Evolutionary conservation across 2,329 filamentous ascomycete species (phyloP).

Genomic region (Waltergamsia citrina): DNA sequence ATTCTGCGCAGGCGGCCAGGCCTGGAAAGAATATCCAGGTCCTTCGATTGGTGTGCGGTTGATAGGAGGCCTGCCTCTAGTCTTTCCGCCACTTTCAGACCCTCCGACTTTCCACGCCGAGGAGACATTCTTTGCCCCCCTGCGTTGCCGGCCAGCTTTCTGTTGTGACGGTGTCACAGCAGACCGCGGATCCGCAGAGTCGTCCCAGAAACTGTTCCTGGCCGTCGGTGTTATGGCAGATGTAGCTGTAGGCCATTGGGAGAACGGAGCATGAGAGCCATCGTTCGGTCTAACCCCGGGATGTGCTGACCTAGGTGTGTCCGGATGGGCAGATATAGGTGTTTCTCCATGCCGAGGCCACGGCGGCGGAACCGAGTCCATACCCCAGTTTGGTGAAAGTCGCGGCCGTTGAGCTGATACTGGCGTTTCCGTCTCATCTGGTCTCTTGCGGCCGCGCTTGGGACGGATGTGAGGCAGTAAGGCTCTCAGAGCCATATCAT

Average conservation of each 20-base stretch:
- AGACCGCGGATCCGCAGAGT: conserved; percentile 56
- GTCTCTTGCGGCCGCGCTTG: conserved; percentile 52
- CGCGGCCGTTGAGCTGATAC: conserved; percentile 51
- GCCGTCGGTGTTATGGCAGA: conserved; percentile 65
- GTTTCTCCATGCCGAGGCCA: conserved; percentile 36
- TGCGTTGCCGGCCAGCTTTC: conserved; percentile 39
- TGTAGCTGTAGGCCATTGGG: conserved; percentile 63
- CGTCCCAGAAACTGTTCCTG: conserved; percentile 43
- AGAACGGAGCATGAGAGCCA: conserved; percentile 49
- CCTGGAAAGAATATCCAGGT: conserved; percentile 59
- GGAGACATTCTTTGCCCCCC: conserved; percentile 77
- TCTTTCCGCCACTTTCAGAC: conserved; percentile 55
- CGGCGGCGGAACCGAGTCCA: conserved; percentile 33
- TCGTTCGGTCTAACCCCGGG: conserved; percentile 25
- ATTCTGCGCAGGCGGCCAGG: conserved; percentile 39
- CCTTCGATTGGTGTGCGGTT: conserved; percentile 51
- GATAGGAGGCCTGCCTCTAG: conserved; percentile 70
- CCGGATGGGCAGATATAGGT: conserved; percentile 4
- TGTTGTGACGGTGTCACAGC: conserved; percentile 59
- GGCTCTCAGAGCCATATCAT: conserved; percentile 80
- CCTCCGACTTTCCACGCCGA: conserved; percentile 75
- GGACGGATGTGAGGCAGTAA: conserved; percentile 68
- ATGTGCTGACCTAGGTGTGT: conserved; percentile 5
- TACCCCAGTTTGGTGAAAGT: conserved; percentile 39
- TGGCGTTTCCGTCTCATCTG: conserved; percentile 48